These are phyloP conservation scores for Dendrostoma leiphaemia DNA, from an alignment of 2,329 filamentous ascomycete genomes.

Conservation along the genomic window DNA sequence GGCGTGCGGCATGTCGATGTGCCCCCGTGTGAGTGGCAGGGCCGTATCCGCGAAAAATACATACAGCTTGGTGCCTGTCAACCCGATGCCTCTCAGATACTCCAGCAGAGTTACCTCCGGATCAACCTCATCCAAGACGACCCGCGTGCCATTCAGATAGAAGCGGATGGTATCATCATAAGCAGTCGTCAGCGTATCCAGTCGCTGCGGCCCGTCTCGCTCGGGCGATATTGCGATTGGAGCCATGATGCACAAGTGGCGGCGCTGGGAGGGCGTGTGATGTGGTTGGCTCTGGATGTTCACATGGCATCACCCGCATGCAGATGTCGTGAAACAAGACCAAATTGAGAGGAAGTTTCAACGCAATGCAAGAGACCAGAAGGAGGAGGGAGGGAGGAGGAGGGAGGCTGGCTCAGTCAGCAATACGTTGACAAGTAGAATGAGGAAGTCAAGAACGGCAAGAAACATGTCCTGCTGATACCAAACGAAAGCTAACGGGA, in stretches of 20 bases:
- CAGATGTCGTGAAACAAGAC: conserved; percentile 2
- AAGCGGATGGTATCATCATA: conserved; percentile 90
- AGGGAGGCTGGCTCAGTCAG: neutral
- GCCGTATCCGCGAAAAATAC: conserved; percentile 20
- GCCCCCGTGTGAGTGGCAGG: too few relatives aligned
- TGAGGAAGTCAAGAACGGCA: neutral
- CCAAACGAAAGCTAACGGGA: conserved; percentile 17
- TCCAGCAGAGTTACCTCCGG: conserved; percentile 90
- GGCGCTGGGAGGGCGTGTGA: neutral
- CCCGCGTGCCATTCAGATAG: conserved; percentile 91
- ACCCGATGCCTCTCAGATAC: conserved; percentile 86
- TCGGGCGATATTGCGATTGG: conserved; percentile 54
- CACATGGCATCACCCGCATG: neutral
- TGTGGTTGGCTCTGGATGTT: neutral
- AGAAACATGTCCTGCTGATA: conserved; percentile 13
- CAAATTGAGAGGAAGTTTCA: neutral
- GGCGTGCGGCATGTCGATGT: neutral
- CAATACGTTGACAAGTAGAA: neutral
- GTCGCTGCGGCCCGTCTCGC: conserved; percentile 32
- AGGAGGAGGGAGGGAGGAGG: neutral
- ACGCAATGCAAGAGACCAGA: neutral
- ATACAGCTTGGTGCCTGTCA: conserved; percentile 90
- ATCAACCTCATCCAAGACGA: conserved; percentile 81
- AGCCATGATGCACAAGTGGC: conserved; percentile 44
- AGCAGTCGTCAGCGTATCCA: conserved; percentile 62